Conservation (phyloP, 2,329 filamentous ascomycete species). For the Cryphonectria naterciae region DNA sequence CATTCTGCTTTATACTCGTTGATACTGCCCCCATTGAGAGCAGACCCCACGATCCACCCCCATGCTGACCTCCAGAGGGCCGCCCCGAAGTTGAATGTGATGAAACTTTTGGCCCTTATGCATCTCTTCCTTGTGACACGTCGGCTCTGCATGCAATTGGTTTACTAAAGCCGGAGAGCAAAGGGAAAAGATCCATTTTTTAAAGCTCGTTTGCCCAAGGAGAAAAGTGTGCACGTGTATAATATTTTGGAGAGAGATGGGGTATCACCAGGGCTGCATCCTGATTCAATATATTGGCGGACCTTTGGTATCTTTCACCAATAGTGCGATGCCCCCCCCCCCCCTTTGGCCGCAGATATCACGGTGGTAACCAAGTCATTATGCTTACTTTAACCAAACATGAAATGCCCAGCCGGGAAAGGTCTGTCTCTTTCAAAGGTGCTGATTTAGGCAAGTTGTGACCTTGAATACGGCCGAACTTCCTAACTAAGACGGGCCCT, state of each 20-base stretch:
- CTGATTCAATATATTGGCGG: slow-evolving; percentile 1
- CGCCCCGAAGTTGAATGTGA: neutral
- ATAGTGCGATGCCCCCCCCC: neutral
- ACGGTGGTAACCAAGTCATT: neutral
- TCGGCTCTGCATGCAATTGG: neutral
- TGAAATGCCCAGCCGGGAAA: neutral
- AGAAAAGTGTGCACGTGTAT: neutral
- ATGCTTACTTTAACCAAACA: neutral
- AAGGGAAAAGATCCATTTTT: neutral
- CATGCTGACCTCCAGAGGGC: neutral
- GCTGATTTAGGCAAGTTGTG: neutral
- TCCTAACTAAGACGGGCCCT: neutral
- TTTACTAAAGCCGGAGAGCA: neutral
- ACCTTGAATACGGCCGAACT: neutral
- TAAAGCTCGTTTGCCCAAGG: neutral
- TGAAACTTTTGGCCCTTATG: neutral
- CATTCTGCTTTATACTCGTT: neutral
- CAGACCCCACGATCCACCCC: neutral
- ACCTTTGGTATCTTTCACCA: neutral
- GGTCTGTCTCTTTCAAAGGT: neutral
- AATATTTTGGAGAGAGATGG: neutral
- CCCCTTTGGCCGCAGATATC: neutral
- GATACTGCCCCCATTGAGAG: neutral
- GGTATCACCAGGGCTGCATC: neutral
- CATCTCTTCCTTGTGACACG: neutral